phyloP scores from a whole-genome alignment of 2,329 filamentous ascomycete species.

The Colletotrichum acutatum region DNA sequence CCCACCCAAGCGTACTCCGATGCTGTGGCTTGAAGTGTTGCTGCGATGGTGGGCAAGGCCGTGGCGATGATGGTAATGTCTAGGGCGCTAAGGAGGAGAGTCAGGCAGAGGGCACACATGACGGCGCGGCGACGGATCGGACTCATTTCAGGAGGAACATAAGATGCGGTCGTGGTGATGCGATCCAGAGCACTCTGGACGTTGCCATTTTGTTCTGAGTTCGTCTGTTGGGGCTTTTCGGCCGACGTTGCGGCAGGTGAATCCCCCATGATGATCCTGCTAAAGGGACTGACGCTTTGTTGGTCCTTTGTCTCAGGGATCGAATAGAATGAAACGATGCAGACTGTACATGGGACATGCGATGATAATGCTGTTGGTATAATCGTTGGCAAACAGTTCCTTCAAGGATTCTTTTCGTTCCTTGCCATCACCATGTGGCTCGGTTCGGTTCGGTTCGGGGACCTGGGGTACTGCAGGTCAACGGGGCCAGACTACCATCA shows the following conservation, averaged over 20 bases:
- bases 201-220: not conserved
- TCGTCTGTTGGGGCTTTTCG: not conserved
- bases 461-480: not conserved
- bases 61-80: constrained; percentile 44
- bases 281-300: too few relatives aligned
- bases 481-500: not conserved
- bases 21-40: constrained; percentile 36
- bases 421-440: not conserved
- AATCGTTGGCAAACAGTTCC: not conserved
- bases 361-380: not conserved
- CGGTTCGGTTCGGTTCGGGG: not conserved
- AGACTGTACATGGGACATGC: not conserved
- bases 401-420: not conserved
- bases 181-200: not conserved
- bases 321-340: not conserved
- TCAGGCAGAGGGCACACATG: constrained; percentile 39
- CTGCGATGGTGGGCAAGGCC: constrained; percentile 42
- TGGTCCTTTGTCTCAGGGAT: too few relatives aligned
- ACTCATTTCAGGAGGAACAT: not conserved
- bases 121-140: constrained; percentile 6
- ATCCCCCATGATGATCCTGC: not conserved
- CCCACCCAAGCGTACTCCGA: constrained; percentile 44
- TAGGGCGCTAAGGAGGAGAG: constrained; percentile 40
- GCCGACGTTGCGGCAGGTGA: not conserved
- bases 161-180: not conserved